These are phyloP conservation scores for Melampsora abietis-canadensis DNA, from an alignment of 1,284 basidiomycete species.

Conservation along the genomic window DNA sequence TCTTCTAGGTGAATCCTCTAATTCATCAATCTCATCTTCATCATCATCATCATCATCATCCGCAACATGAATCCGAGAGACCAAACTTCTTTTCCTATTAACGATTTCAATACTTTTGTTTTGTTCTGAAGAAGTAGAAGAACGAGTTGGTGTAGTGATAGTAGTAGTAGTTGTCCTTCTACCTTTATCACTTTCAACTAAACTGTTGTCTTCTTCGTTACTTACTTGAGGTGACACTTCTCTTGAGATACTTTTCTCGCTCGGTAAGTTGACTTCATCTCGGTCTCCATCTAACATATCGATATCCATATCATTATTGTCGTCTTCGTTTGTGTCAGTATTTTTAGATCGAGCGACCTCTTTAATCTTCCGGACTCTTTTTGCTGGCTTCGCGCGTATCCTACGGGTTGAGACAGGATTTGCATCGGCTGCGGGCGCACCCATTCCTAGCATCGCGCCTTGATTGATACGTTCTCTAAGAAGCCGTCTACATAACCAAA, in stretches of 20 bases:
- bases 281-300: not conserved
- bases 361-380: not conserved
- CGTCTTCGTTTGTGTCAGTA: not conserved
- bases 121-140: constrained; percentile 7
- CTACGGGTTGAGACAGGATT: not conserved
- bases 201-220: not conserved
- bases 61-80: not conserved
- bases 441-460: not conserved
- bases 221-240: not conserved
- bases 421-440: not conserved
- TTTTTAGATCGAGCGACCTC: too few species aligned
- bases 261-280: not conserved
- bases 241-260: not conserved
- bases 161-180: not conserved
- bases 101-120: not conserved
- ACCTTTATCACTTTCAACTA: constrained; percentile 1
- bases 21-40: constrained; percentile 15
- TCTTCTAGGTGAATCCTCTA: not conserved
- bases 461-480: constrained; percentile 16
- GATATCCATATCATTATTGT: not conserved
- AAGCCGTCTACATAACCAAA: not conserved
- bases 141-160: constrained; percentile 10
- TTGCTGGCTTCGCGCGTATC: not conserved
- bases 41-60: not conserved
- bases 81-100: constrained; percentile 14